Evolutionary conservation across 169 alveolate genomes (phyloP), one percentile per base, ranked within the genome.

Genomic region (Cryptosporidium ryanae): DNA sequence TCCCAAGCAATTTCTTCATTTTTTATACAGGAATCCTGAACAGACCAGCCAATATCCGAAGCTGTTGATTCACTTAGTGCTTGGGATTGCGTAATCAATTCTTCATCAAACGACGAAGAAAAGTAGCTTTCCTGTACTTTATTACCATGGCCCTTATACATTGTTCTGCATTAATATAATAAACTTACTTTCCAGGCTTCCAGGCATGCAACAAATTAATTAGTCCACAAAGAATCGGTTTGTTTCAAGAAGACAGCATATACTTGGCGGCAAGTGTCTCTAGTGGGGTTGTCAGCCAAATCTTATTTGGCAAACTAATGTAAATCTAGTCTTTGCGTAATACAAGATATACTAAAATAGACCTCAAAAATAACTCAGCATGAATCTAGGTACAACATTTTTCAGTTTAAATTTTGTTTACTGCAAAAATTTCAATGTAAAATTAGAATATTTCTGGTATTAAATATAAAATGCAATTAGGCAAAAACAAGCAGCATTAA

Each of bases 251-350:
- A 76, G 87, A 76, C 87, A 76, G 87, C 76, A 54, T 46, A 21
- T 43, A 25, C 59, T 76, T 59, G 71, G 87, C 87, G 83, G 87
- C 87, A 76, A 76, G 68, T 21, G 87, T 76, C 87, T 76, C 87
- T 59, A 55, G 87, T 76, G 87, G 87, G 87, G 87, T 76, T 21
- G 63, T 44, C 44, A 32, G 59, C 55, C 71, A 59, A 54, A 29
- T 57, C 52, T 27, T 15, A 25, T 61, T 17, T n/a, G 43, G 46
- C 43, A 61, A 61, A 61, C 44, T 52, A 52, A 52, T 21, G 0
- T n/a, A n/a, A 52, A 52, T 52, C 46, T 38, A 10, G 46, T 38
- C 46, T 38, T 6, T 10, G 46, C 46, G 8, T 38, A 38, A 38
- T 38, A 10, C 46, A 38, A 38, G 46, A 38, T 38, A 38, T 38